These are phyloP conservation scores for Beauveria caledonica DNA, from an alignment of 2,329 filamentous ascomycete genomes.

Conservation along the genomic window DNA sequence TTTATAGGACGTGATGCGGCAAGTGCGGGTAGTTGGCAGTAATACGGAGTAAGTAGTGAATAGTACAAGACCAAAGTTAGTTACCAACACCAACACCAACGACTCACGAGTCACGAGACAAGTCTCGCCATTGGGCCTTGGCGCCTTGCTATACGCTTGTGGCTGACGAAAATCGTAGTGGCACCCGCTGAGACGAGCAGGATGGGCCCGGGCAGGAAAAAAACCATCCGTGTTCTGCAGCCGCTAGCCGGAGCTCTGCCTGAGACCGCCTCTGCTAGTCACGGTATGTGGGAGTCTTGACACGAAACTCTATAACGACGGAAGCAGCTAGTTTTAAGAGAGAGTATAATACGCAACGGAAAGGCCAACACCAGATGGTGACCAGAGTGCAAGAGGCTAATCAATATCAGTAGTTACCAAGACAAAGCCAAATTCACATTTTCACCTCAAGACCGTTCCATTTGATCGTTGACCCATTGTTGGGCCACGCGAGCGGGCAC, in stretches of 20 bases:
- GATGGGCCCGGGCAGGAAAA: neutral
- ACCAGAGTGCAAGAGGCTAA: no score
- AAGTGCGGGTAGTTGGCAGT: neutral
- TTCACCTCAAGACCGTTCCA: no score
- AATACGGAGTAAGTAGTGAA: neutral
- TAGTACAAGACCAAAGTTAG: no score
- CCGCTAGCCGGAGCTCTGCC: neutral
- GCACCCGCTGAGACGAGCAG: neutral
- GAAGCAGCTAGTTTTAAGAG: neutral
- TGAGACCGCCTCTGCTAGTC: neutral
- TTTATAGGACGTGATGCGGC: neutral
- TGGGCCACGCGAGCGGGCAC: neutral
- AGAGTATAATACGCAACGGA: neutral
- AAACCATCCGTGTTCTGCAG: neutral
- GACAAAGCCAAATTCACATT: no score
- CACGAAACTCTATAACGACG: neutral
- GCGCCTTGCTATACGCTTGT: slow-evolving; percentile 4
- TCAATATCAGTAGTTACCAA: no score
- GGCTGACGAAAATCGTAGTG: neutral
- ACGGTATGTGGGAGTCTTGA: neutral
- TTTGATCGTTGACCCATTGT: neutral
- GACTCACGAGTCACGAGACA: no score
- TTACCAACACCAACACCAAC: no score
- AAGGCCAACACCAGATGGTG: neutral
- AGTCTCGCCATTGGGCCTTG: neutral